A percentile compares a stretch with the other conserved stretches of the same genome.
Conservation (phyloP, 192 early-diverging fungal species). For the Gonapodya sp. region DNA sequence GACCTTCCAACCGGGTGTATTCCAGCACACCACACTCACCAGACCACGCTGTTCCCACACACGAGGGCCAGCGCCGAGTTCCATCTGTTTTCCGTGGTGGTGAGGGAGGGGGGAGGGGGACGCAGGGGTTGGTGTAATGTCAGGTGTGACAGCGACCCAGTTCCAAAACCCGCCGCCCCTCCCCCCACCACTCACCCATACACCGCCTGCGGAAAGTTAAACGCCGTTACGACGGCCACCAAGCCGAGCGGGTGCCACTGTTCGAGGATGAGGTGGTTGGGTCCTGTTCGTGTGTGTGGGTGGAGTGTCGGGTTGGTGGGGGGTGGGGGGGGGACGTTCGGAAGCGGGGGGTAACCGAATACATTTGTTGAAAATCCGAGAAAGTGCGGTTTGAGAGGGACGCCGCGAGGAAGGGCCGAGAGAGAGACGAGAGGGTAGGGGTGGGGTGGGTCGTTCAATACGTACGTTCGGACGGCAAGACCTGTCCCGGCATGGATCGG, state of each 20-base stretch:
- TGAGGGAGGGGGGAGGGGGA: no score
- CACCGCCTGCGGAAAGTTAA: constrained; percentile 74
- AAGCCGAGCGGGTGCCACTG: constrained; percentile 89
- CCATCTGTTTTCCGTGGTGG: constrained; percentile 85
- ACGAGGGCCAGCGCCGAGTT: constrained; percentile 82
- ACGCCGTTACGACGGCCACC: constrained; percentile 88
- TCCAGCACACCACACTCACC: no score
- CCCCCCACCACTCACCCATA: constrained; percentile 15
- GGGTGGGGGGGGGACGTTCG: no score
- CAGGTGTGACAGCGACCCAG: no score
- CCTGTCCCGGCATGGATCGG: constrained; percentile 66
- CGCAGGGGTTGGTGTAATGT: no score
- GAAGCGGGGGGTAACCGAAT: no score
- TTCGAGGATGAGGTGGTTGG: constrained; percentile 93
- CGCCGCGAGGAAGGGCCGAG: no score
- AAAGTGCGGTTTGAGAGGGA: no score
- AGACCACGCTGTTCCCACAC: constrained; percentile 82
- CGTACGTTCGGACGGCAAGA: constrained; percentile 73
- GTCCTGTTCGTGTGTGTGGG: constrained; percentile 18
- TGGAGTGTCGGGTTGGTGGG: neutral
- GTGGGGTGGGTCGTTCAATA: no score
- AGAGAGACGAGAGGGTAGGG: no score
- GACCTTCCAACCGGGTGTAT: constrained; percentile 24
- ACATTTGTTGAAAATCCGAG: no score
- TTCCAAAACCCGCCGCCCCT: neutral